Evolutionary conservation across 345 rosid species (phyloP).

Genomic region (Eucalyptus pumila): DNA sequence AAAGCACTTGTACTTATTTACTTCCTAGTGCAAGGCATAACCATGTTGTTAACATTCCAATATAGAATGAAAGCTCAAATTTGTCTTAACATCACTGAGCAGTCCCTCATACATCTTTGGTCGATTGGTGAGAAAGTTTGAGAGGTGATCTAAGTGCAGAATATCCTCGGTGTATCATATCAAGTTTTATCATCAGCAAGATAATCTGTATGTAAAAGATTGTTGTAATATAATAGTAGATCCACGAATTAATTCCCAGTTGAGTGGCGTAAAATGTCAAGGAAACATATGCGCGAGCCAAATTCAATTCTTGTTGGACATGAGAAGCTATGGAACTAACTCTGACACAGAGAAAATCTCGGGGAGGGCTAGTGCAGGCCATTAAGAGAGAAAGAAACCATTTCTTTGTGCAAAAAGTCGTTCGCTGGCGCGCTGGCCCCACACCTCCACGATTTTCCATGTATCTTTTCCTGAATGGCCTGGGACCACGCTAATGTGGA

Average conservation of each 20-base stretch:
- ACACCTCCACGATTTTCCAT: too few relatives aligned
- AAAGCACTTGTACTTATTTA: background rate
- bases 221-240: background rate
- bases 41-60: background rate
- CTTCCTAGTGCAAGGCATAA: background rate
- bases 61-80: background rate
- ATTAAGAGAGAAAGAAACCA: too few relatives aligned
- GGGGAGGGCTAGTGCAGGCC: too few relatives aligned
- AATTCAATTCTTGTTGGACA: background rate
- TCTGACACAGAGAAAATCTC: background rate
- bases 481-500: too few relatives aligned
- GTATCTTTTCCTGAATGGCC: too few relatives aligned
- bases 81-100: background rate
- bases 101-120: background rate
- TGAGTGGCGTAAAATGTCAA: background rate
- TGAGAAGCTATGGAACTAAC: background rate
- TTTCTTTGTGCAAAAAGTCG: too few relatives aligned
- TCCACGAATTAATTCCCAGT: background rate
- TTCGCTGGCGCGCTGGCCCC: too few relatives aligned
- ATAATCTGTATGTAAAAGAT: background rate
- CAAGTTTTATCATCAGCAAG: background rate
- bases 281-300: background rate
- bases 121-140: background rate
- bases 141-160: background rate
- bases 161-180: background rate